These are phyloP conservation scores for Hansenula sp. DNA, from an alignment of 1,139 yeast genomes.

Conservation along the genomic window DNA sequence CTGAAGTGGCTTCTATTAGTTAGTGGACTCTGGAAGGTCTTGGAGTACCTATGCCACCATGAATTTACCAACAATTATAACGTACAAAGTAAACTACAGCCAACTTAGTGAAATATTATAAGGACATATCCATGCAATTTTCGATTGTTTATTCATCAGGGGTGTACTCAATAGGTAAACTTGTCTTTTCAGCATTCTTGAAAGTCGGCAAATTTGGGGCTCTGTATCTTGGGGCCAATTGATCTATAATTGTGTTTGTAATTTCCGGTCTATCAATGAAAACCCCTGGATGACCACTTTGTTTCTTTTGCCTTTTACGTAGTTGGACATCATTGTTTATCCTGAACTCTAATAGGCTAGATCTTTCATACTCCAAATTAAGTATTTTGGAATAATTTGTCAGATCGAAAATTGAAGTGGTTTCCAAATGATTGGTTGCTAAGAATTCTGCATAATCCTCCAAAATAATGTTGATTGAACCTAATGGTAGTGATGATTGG, in stretches of 20 bases:
- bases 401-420: constrained; percentile 6
- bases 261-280: constrained; percentile 52
- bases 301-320: constrained; percentile 35
- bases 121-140: too few species aligned
- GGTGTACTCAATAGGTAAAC: constrained; percentile 26
- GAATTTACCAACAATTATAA: too few species aligned
- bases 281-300: constrained; percentile 62
- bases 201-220: constrained; percentile 52
- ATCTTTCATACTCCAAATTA: constrained; percentile 22
- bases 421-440: constrained; percentile 21
- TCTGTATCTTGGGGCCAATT: constrained; percentile 18
- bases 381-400: constrained; percentile 21
- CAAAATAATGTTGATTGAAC: constrained; percentile 40
- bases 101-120: too few species aligned
- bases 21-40: too few species aligned
- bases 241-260: constrained; percentile 39
- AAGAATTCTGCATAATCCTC: constrained; percentile 31
- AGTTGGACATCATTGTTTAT: constrained; percentile 17
- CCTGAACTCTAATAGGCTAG: constrained; percentile 23
- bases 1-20: too few species aligned
- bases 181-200: constrained; percentile 59
- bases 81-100: too few species aligned
- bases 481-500: constrained; percentile 44
- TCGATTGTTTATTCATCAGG: constrained; percentile 14
- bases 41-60: too few species aligned